Conservation (phyloP, 176 grass and related monocot species). For the bread wheat (Triticum aestivum) region DNA sequence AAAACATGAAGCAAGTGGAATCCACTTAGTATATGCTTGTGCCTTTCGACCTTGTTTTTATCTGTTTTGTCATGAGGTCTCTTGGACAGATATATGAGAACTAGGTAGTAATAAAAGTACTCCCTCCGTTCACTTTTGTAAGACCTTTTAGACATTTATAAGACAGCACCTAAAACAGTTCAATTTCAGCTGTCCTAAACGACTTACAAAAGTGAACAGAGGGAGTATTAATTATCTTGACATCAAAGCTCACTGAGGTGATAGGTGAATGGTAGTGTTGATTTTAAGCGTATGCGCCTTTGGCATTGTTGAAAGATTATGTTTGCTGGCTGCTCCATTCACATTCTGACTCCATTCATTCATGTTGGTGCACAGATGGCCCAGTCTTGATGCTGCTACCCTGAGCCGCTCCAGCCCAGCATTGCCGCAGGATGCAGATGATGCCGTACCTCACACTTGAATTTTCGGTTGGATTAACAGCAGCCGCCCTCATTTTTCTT, state of each 20-base stretch:
- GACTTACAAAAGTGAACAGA: no score
- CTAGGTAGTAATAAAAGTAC: not conserved
- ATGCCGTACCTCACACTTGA: not conserved
- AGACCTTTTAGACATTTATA: no score
- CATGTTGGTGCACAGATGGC: conserved; percentile 15
- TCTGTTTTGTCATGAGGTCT: not conserved
- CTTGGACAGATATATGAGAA: not conserved
- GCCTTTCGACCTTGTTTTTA: not conserved
- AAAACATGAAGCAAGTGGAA: conserved; percentile 2
- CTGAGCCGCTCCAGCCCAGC: not conserved
- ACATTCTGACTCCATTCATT: conserved; percentile 3
- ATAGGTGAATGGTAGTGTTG: not conserved
- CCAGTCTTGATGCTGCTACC: conserved; percentile 1
- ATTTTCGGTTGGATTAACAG: not conserved
- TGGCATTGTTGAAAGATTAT: not conserved
- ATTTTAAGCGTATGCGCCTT: not conserved
- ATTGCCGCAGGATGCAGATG: not conserved
- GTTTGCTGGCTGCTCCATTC: not conserved
- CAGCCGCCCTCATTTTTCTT: not conserved
- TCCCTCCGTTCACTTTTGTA: no score
- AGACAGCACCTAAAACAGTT: no score
- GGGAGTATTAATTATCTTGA: not conserved
- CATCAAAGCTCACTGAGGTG: not conserved
- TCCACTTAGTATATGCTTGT: not conserved
- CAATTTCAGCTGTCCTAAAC: no score